These are phyloP conservation scores for Starmerella sp. DNA, from an alignment of 805 yeast genomes.

Conservation along the genomic window DNA sequence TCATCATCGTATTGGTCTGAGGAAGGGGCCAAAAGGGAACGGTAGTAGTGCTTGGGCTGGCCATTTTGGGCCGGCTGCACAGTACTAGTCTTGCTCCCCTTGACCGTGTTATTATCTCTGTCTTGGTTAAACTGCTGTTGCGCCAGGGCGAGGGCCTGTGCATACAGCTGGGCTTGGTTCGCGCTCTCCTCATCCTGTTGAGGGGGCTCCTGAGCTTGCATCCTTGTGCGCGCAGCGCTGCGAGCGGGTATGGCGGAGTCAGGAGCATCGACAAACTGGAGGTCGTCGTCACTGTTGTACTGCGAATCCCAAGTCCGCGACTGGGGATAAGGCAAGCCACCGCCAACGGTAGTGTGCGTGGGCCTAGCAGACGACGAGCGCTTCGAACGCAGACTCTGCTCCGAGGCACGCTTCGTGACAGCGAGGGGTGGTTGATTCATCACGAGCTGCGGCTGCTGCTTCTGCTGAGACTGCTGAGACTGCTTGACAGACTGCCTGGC, in stretches of 20 bases:
- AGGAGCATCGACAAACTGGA: slow-evolving; percentile 9
- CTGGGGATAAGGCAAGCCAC: slow-evolving; percentile 7
- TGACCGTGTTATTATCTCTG: neutral
- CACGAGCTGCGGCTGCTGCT: slow-evolving; percentile 2
- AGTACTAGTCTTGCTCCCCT: neutral
- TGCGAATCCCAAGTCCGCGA: slow-evolving; percentile 10
- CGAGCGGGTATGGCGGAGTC: slow-evolving; percentile 10
- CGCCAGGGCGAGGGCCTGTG: slow-evolving; percentile 12
- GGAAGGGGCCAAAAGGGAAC: neutral
- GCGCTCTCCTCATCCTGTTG: neutral
- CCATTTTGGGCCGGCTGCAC: neutral
- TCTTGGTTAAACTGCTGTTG: slow-evolving; percentile 1
- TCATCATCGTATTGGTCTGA: slow-evolving; percentile 14
- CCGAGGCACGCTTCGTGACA: slow-evolving; percentile 14
- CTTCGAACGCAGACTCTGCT: slow-evolving; percentile 10
- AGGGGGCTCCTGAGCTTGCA: neutral
- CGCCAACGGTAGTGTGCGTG: neutral
- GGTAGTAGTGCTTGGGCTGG: neutral
- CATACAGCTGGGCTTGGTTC: slow-evolving; percentile 4
- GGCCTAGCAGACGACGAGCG: neutral
- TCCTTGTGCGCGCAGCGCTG: slow-evolving; percentile 3
- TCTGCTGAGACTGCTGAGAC: neutral
- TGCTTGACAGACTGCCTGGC: neutral
- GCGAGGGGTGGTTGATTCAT: slow-evolving; percentile 7
- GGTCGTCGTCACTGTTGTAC: neutral